Conservation (phyloP, 805 yeast species). For the Metschnikowia shivogae region DNA sequence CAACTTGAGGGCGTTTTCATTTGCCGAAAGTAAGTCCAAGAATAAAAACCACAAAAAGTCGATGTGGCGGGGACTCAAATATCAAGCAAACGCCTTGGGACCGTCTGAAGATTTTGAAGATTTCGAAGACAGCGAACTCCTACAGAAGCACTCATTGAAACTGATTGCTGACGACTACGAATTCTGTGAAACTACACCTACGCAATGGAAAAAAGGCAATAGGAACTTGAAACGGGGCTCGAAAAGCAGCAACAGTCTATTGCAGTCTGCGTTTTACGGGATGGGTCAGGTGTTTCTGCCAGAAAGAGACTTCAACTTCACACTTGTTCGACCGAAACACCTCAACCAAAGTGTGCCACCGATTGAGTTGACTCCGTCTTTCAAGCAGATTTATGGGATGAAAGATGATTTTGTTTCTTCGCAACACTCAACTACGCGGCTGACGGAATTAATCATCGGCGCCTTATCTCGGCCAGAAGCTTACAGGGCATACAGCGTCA, state of each 20-base stretch:
- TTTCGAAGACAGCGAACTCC: not conserved
- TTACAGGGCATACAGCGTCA: conserved; percentile 22
- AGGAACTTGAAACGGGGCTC: too few species aligned
- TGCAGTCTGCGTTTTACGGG: conserved; percentile 35
- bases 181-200: conserved; percentile 32
- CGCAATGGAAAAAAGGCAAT: conserved; percentile 11
- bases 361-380: conserved; percentile 28
- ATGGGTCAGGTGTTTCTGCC: conserved; percentile 42
- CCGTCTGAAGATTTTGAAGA: not conserved
- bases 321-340: conserved; percentile 43
- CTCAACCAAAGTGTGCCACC: conserved; percentile 14
- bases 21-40: not conserved
- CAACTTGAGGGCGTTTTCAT: not conserved
- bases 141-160: not conserved
- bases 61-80: conserved; percentile 1
- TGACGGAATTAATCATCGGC: conserved; percentile 29
- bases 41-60: conserved; percentile 4
- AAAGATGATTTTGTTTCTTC: conserved; percentile 26
- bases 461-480: conserved; percentile 21
- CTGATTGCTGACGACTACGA: conserved; percentile 16
- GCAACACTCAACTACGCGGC: conserved; percentile 22
- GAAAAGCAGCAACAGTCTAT: conserved; percentile 11
- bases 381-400: conserved; percentile 27
- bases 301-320: conserved; percentile 37
- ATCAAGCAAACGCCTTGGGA: not conserved